Base-by-base conservation (phyloP, 192 early-diverging fungal species). In the Coemansia sp. region DNA sequence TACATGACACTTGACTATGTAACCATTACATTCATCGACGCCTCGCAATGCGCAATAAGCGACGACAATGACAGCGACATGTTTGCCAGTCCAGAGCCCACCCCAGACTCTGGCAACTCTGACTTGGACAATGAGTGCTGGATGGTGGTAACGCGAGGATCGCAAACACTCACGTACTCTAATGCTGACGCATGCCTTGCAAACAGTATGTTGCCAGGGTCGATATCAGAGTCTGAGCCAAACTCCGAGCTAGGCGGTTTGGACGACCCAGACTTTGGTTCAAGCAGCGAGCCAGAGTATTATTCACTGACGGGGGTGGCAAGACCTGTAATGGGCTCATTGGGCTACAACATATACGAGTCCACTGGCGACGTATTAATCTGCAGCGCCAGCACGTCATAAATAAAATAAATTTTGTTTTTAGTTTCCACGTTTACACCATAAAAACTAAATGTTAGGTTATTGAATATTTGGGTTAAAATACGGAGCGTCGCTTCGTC, bases 401-500 rank as follows among this genome's bases (percentile, higher is more conserved):
- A 44, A 15, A 44, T 21, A 10, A 14, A 3, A 23, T 11, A 25
- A 23, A 5, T 8, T 34, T 34, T 34, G 1, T 34, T 34, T 34
- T 9, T 21, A 21, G 31, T 34, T 7, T 8, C 31, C 7, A 8
- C 8, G 31, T 34, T 34, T 34, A 34, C 6, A 34, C 31, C 31
- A 34, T 34, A 34, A 34, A 34, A 34, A 34, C 31, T 31, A 7
- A 6, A 34, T 7, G 1, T 34, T 34, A 34, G 31, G 6, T 34
- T 34, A 34, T 44, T 18, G 18, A 48, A 48, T 48, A 48, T 20
- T 1, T 34, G n/a, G n/a, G 42, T 28, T 63, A 14, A 63, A 54
- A 46, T 51, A 64, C 10, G 68, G 68, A 5, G 15, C 40, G 20
- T 70, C 68, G 21, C 38, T 10, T 48, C 57, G 4, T 3, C 18